Conservation (phyloP, 371 early-diverging fungal species). For the Saksenaea oblongispora region DNA sequence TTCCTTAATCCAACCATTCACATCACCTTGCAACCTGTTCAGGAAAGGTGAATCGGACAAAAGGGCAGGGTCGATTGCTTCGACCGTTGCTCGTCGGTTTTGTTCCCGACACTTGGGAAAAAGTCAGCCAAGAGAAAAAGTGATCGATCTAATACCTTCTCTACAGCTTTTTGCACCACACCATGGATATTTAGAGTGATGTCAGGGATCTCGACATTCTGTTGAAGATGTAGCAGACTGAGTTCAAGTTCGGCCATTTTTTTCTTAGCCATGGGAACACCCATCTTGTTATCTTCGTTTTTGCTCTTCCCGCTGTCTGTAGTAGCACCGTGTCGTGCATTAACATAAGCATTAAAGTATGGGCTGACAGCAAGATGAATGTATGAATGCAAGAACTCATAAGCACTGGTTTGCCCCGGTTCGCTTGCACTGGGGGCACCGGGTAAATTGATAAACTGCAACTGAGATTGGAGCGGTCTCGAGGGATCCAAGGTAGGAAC, state of each 20-base stretch:
- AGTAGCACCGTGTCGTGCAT: conserved; percentile 64
- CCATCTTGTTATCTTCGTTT: conserved; percentile 87
- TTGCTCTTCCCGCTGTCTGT: conserved; percentile 38
- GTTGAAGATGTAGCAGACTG: conserved; percentile 91
- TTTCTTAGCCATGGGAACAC: conserved; percentile 94
- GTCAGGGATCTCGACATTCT: conserved; percentile 98
- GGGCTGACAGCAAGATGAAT: conserved; percentile 95
- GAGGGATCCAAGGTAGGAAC: conserved; percentile 72
- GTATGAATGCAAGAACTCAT: conserved; percentile 89
- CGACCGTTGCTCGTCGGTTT: conserved; percentile 68
- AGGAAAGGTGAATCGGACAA: conserved; percentile 85
- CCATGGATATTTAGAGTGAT: conserved; percentile 86
- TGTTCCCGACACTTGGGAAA: conserved; percentile 59
- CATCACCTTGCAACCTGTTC: conserved; percentile 92
- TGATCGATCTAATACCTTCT: conserved; percentile 47
- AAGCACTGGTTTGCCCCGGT: conserved; percentile 69
- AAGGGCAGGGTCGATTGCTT: conserved; percentile 67
- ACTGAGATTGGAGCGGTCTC: conserved; percentile 76
- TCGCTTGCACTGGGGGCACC: conserved; percentile 75
- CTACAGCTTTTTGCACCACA: conserved; percentile 78
- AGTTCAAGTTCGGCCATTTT: conserved; percentile 98
- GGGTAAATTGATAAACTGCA: conserved; percentile 91
- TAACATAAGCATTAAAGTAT: conserved; percentile 94
- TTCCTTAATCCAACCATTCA: conserved; percentile 98
- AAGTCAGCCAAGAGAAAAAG: neutral